Conservation (phyloP, 371 early-diverging fungal species). For the Mortierella sp. region DNA sequence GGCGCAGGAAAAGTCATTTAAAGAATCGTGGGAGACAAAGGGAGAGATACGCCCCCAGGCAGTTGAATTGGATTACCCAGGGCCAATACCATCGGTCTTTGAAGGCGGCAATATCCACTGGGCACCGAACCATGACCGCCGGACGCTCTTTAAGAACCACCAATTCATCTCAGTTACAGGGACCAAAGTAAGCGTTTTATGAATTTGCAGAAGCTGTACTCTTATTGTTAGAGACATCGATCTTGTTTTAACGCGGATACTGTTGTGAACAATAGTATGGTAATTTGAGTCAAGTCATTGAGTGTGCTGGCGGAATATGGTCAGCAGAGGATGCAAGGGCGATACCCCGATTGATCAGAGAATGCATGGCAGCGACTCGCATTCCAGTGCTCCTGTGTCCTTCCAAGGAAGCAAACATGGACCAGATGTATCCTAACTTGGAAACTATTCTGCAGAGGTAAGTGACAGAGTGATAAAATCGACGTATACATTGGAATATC, state of each 20-base stretch:
- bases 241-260: background rate
- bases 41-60: constrained; percentile 14
- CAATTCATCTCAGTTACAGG: constrained; percentile 30
- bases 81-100: constrained; percentile 8
- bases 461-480: too few species aligned
- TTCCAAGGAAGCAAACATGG: background rate
- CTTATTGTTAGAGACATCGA: too few species aligned
- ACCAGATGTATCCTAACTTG: constrained; percentile 5
- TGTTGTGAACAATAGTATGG: constrained; percentile 9
- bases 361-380: constrained; percentile 24
- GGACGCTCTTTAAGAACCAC: constrained; percentile 19
- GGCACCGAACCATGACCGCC: constrained; percentile 25
- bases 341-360: background rate
- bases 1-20: constrained; percentile 7
- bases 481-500: too few species aligned
- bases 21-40: constrained; percentile 31
- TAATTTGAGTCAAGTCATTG: constrained; percentile 26
- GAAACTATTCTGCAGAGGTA: constrained; percentile 30
- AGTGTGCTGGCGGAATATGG: constrained; percentile 40
- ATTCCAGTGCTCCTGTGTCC: constrained; percentile 35
- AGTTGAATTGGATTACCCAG: constrained; percentile 22
- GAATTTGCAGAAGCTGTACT: background rate
- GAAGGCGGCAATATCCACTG: constrained; percentile 20
- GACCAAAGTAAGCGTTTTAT: constrained; percentile 13
- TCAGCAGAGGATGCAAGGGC: constrained; percentile 3